Conservation (phyloP, 306 rosid genomes). For the Acacia melanoxylon region DNA sequence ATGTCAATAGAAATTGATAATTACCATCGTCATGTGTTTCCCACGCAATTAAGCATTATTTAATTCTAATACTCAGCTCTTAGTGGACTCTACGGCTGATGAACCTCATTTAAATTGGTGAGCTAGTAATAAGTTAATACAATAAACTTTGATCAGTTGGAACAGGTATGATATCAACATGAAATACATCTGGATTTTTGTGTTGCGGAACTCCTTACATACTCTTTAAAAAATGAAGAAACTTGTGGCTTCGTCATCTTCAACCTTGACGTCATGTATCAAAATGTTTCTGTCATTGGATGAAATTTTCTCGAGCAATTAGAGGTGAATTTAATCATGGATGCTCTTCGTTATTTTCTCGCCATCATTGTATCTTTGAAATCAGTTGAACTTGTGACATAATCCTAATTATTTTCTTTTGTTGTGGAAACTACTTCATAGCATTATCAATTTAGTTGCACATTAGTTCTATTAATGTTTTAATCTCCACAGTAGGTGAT, state of each 20-base stretch:
- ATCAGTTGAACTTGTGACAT: background rate
- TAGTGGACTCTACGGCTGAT: slow-evolving; percentile 29
- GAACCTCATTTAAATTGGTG: slow-evolving; percentile 36
- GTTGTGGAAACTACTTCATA: background rate
- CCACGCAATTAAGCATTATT: slow-evolving; percentile 22
- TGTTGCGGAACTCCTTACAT: slow-evolving; percentile 2
- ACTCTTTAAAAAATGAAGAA: background rate
- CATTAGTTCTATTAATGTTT: background rate
- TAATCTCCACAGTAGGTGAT: background rate
- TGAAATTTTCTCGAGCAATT: slow-evolving; percentile 3
- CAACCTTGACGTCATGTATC: background rate
- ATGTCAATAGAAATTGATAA: slow-evolving; percentile 32
- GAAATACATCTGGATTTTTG: background rate
- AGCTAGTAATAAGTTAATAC: slow-evolving; percentile 34
- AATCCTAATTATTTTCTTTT: background rate
- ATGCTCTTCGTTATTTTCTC: background rate
- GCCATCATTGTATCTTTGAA: background rate
- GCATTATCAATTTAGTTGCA: background rate
- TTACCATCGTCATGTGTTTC: slow-evolving; percentile 9
- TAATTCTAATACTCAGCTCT: slow-evolving; percentile 18
- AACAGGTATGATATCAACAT: slow-evolving; percentile 38
- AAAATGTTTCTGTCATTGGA: background rate
- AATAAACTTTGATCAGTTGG: slow-evolving; percentile 21
- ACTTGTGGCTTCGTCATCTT: background rate
- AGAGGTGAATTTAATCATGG: background rate